Conservation (phyloP, 148 eudicot genomes). For the Simmondsia chinensis region DNA sequence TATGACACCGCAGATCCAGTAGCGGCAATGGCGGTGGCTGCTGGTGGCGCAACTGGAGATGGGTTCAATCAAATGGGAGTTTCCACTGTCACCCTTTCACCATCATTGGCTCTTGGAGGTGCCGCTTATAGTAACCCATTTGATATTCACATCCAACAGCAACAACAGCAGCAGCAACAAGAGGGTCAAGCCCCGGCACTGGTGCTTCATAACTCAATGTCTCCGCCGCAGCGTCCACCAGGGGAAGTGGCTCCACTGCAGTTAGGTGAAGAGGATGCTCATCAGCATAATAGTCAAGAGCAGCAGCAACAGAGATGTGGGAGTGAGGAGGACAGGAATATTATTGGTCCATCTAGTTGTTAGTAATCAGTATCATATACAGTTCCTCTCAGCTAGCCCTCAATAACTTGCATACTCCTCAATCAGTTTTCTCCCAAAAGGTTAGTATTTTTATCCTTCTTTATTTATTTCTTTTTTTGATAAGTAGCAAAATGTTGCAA, state of each 20-base stretch:
- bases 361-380: not conserved
- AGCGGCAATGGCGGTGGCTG: not conserved
- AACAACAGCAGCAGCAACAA: slow-evolving; percentile 35
- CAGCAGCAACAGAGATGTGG: slow-evolving; percentile 6
- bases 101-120: slow-evolving; percentile 37
- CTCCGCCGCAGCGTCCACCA: too few relatives aligned
- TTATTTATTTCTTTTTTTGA: too few relatives aligned
- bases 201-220: slow-evolving; percentile 19
- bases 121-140: slow-evolving; percentile 17
- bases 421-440: too few relatives aligned
- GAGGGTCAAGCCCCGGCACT: slow-evolving; percentile 14
- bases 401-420: too few relatives aligned
- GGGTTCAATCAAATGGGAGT: slow-evolving; percentile 23
- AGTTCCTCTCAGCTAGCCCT: not conserved
- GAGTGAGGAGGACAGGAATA: slow-evolving; percentile 34
- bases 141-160: slow-evolving; percentile 19
- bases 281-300: too few relatives aligned
- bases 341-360: slow-evolving; percentile 26
- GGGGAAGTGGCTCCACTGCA: too few relatives aligned
- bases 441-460: too few relatives aligned
- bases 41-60: slow-evolving; percentile 7
- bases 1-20: not conserved
- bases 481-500: too few relatives aligned
- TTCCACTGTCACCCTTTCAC: slow-evolving; percentile 15
- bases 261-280: too few relatives aligned